These are phyloP conservation scores for Cyclotella distinguenda DNA, from an alignment of 108 stramenopile genomes.

Conservation along the genomic window DNA sequence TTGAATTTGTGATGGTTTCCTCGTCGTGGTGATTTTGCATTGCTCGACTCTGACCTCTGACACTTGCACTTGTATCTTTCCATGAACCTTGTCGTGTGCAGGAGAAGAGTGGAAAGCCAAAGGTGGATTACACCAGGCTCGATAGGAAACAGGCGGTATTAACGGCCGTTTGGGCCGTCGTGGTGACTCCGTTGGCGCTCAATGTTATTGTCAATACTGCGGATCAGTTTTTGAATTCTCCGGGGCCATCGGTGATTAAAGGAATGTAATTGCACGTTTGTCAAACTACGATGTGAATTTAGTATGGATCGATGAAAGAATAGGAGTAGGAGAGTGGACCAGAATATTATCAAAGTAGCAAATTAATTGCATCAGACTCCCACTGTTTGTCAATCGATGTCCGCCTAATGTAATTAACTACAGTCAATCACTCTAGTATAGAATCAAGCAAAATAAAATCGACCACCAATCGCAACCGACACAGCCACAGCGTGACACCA, in stretches of 20 bases:
- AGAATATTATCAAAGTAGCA: too few species aligned
- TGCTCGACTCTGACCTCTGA: not conserved
- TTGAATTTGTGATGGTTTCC: not conserved
- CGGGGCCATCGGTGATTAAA: constrained; percentile 42
- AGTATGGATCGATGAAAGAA: not conserved
- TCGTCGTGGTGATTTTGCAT: too few species aligned
- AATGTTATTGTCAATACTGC: constrained; percentile 37
- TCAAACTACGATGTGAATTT: not conserved
- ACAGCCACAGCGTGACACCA: too few species aligned
- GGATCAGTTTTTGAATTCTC: constrained; percentile 35
- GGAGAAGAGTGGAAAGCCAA: constrained; percentile 54
- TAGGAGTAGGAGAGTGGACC: not conserved
- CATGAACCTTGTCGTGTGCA: not conserved
- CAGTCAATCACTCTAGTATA: not conserved
- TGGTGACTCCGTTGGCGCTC: constrained; percentile 40
- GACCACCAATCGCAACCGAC: too few species aligned
- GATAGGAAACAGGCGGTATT: constrained; percentile 49
- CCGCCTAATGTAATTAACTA: not conserved
- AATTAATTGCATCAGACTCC: too few species aligned
- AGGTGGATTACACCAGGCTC: constrained; percentile 54
- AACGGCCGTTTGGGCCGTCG: constrained; percentile 47
- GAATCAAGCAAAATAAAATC: not conserved
- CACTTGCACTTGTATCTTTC: not conserved
- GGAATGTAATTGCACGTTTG: constrained; percentile 7
- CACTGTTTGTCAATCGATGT: too few species aligned